These are phyloP conservation scores for Neonectria coccinea DNA, from an alignment of 2,329 filamentous ascomycete species.

Conservation along the genomic window DNA sequence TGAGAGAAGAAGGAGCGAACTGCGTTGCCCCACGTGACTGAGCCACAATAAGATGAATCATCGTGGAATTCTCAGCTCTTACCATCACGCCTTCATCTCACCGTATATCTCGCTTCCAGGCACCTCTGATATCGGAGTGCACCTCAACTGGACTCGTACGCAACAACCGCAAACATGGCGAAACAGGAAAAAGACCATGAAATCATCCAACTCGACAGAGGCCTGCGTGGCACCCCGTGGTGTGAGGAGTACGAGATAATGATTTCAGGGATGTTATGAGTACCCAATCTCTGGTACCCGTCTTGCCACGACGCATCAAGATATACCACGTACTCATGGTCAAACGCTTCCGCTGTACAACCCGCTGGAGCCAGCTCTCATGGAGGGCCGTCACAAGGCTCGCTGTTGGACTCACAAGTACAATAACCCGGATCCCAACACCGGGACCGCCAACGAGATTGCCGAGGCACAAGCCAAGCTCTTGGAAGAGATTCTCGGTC, in stretches of 20 bases:
- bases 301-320: neutral
- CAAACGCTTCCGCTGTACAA: slow-evolving; percentile 29
- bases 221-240: slow-evolving; percentile 19
- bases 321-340: neutral
- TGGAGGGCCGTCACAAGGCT: slow-evolving; percentile 40
- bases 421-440: slow-evolving; percentile 42
- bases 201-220: slow-evolving; percentile 29
- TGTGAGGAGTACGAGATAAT: slow-evolving; percentile 36
- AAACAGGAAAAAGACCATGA: slow-evolving; percentile 26
- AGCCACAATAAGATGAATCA: neutral
- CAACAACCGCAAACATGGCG: slow-evolving; percentile 11
- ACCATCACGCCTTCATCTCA: neutral
- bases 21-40: neutral
- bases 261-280: slow-evolving; percentile 35
- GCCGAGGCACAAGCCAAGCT: slow-evolving; percentile 22
- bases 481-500: slow-evolving; percentile 35
- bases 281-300: neutral
- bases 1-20: neutral
- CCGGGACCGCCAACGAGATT: slow-evolving; percentile 28
- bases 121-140: too few species aligned
- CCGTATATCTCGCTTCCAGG: neutral
- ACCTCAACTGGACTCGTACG: neutral
- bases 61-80: neutral
- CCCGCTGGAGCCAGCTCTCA: slow-evolving; percentile 19
- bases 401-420: slow-evolving; percentile 38